Base-by-base conservation (phyloP, 768 basidiomycete species). In the Panaeolus papilionaceus region DNA sequence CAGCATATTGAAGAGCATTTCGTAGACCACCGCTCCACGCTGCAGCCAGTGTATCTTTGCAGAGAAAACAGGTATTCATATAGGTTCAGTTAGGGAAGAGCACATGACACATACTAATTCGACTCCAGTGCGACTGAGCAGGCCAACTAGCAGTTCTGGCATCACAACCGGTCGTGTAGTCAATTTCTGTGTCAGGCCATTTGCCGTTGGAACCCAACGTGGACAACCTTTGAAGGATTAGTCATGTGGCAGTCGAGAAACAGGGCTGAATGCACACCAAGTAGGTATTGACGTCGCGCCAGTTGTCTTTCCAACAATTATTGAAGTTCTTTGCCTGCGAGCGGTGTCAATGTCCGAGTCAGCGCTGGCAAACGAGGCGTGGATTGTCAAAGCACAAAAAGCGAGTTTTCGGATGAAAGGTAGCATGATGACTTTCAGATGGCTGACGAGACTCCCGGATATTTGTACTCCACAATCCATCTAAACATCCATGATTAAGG, bases 141-240 rank as follows among this genome's bases (percentile, higher is more conserved):
- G 89, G 89, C 90, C 90, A 91, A 69, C 88, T 91, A 12, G 89
- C 89, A 9, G 85, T 80, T 58, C 83, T 84, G 2, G 87, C 90
- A 58, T 75, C 72, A 70, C 90, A 91, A 1, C 89, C 89, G 20
- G 85, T 79, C 0, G 86, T 83, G 70, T 90, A 90, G 71, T 90
- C 81, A 12, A 91, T 79, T 71, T 85, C 79, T 14, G 74, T 74
- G 65, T 79, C 84, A 0, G 85, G 84, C 87, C 87, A 88, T 73
- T 83, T 83, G 12, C 84, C 85, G 72, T 78, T 74, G 7, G 78
- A n/a, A 12, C 81, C 80, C 18, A 88, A 81, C 18, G 83, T 82
- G 16, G 79, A 73, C 40, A 86, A 63, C 84, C 86, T 87, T 8
- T 16, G 18, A 40, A 40, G 33, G 33, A 33, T 33, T 5, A 33